Evolutionary conservation across 129 eudicot species (phyloP).

Genomic region (Cynara cardunculus): DNA sequence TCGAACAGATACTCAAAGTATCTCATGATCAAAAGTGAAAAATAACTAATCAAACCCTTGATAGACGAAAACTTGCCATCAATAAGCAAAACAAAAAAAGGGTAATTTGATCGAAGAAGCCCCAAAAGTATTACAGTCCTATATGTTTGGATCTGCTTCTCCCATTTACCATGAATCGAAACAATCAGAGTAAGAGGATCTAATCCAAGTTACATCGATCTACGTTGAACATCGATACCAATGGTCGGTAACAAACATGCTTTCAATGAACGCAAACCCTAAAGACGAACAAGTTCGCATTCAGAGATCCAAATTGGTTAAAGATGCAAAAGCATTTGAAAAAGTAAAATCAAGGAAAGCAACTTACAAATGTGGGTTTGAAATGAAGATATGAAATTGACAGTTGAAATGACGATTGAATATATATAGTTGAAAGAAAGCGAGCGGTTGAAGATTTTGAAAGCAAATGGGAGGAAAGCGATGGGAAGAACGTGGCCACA

Average conservation of each 20-base stretch:
- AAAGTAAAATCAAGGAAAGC: not conserved
- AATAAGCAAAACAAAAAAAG: not conserved
- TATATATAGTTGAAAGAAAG: not conserved
- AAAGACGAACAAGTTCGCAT: not conserved
- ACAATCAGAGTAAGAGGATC: not conserved
- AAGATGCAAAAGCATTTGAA: not conserved
- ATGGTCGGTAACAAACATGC: not conserved
- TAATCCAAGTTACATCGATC: not conserved
- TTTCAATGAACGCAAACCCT: not conserved
- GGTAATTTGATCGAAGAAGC: not conserved
- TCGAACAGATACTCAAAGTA: not conserved
- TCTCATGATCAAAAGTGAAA: too few relatives aligned
- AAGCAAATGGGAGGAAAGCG: not conserved
- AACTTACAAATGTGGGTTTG: not conserved
- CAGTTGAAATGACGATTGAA: not conserved
- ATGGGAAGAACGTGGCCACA: not conserved
- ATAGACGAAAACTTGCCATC: not conserved
- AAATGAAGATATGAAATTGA: not conserved
- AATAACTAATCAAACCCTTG: not conserved
- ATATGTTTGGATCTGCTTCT: not conserved
- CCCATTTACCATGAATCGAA: not conserved
- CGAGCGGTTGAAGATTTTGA: not conserved
- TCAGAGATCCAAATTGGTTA: not conserved
- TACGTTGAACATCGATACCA: not conserved
- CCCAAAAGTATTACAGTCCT: not conserved